Conservation (phyloP, 2,329 filamentous ascomycete genomes). For the Talaromyces albobiverticillius region DNA sequence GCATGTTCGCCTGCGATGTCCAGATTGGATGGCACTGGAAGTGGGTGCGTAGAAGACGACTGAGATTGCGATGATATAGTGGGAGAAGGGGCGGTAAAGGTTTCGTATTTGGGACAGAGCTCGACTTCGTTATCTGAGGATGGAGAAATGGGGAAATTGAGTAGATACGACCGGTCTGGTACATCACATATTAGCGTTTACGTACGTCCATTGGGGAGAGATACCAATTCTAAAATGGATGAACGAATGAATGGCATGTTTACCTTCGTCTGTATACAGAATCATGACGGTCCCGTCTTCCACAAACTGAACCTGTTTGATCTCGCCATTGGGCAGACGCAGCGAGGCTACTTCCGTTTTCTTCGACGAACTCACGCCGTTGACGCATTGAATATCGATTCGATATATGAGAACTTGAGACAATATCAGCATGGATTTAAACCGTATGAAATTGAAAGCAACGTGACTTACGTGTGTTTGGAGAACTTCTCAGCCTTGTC, state of each 20-base stretch:
- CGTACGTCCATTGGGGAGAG: no score
- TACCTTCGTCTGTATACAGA: conserved; percentile 47
- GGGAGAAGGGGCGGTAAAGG: not conserved
- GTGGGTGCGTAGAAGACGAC: conserved; percentile 6
- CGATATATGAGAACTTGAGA: conserved; percentile 59
- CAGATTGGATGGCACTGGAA: conserved; percentile 23
- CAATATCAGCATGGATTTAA: conserved; percentile 13
- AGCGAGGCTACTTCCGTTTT: conserved; percentile 29
- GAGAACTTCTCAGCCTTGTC: conserved; percentile 30
- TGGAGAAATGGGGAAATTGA: conserved; percentile 32
- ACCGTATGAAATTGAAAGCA: not conserved
- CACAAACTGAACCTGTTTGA: conserved; percentile 65
- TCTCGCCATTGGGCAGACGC: conserved; percentile 31
- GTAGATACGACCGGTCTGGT: conserved; percentile 27
- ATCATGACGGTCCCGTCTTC: conserved; percentile 61
- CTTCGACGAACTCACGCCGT: conserved; percentile 56
- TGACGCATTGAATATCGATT: conserved; percentile 51
- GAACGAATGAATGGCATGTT: no score
- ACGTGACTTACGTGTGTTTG: conserved; percentile 28
- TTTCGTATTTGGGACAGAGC: conserved; percentile 1
- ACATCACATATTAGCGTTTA: conserved; percentile 14
- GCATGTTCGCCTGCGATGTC: conserved; percentile 18
- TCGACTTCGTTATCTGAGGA: not conserved
- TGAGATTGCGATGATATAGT: not conserved
- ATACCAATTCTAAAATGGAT: no score